phyloP scores from a whole-genome alignment of 768 basidiomycete species.

The Tulasnella sp. region DNA sequence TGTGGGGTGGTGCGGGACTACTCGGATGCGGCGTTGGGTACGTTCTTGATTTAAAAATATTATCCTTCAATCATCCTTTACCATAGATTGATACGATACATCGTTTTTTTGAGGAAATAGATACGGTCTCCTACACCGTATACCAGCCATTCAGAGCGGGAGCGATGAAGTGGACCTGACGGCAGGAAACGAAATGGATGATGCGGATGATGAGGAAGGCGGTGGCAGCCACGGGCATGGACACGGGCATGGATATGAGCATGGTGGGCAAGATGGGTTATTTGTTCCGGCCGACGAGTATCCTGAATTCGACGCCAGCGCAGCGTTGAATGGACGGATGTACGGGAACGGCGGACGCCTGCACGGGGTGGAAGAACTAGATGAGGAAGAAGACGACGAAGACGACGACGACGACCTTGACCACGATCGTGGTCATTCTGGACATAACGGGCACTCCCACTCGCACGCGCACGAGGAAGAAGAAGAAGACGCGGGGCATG shows the following conservation, averaged over 20 bases:
- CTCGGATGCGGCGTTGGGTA: constrained; percentile 94
- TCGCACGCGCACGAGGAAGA: background rate
- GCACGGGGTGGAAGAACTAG: background rate
- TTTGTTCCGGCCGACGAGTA: constrained; percentile 52
- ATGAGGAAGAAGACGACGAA: background rate
- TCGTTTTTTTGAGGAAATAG: no score
- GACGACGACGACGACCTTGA: background rate
- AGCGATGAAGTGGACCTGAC: constrained; percentile 31
- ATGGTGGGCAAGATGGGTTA: constrained; percentile 23
- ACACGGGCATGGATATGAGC: background rate
- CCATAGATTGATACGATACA: no score
- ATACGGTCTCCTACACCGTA: constrained; percentile 86
- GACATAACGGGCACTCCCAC: background rate
- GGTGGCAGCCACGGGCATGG: constrained; percentile 6
- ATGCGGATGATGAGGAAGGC: constrained; percentile 43
- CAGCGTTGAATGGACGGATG: constrained; percentile 4
- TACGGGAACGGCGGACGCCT: background rate
- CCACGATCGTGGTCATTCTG: background rate
- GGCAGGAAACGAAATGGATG: constrained; percentile 28
- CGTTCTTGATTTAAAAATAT: constrained; percentile 23
- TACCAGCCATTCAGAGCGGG: constrained; percentile 58
- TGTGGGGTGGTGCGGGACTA: constrained; percentile 95
- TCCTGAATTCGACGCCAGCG: constrained; percentile 17
- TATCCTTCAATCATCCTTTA: constrained; percentile 9
- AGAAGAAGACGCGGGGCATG: background rate